Percentiles rank a stretch among this genome's conserved stretches.
Conservation (phyloP, 1,284 basidiomycete species). For the Xanthoconium separans region DNA sequence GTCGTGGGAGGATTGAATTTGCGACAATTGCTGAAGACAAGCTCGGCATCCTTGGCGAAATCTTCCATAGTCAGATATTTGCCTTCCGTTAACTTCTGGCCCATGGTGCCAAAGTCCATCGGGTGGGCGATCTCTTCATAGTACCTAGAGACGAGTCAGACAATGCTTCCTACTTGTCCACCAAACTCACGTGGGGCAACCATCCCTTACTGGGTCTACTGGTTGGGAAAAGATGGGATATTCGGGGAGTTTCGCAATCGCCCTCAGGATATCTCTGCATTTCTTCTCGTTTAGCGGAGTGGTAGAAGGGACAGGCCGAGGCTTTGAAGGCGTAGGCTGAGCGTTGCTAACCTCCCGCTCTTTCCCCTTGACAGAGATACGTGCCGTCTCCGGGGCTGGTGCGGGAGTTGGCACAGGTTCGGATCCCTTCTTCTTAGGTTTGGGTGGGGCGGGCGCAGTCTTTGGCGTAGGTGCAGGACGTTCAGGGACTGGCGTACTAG, state of each 20-base stretch:
- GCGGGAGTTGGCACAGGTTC: conserved; percentile 30
- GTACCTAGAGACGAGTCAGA: conserved; percentile 55
- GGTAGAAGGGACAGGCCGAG: conserved; percentile 42
- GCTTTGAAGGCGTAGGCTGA: conserved; percentile 39
- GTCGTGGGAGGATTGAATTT: conserved; percentile 87
- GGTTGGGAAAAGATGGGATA: conserved; percentile 79
- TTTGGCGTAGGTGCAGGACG: conserved; percentile 29
- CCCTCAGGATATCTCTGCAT: conserved; percentile 71
- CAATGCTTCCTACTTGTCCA: background rate
- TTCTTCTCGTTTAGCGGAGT: conserved; percentile 76
- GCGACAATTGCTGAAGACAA: conserved; percentile 87
- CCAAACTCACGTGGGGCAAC: conserved; percentile 78
- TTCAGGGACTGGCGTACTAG: conserved; percentile 27
- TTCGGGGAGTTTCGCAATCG: conserved; percentile 66
- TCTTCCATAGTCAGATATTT: conserved; percentile 80
- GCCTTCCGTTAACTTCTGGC: conserved; percentile 63
- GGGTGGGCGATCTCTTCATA: conserved; percentile 90
- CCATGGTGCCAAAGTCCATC: conserved; percentile 93
- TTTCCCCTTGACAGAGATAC: conserved; percentile 60
- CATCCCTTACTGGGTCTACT: conserved; percentile 83
- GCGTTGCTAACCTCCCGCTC: conserved; percentile 49
- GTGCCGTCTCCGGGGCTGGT: conserved; percentile 35
- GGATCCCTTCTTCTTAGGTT: conserved; percentile 43
- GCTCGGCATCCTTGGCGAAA: conserved; percentile 78
- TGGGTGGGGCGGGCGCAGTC: conserved; percentile 27